Evolutionary conservation across 345 rosid species (phyloP), one percentile per base, ranked within the genome.

Genomic region (Gossypium ekmanianum): DNA sequence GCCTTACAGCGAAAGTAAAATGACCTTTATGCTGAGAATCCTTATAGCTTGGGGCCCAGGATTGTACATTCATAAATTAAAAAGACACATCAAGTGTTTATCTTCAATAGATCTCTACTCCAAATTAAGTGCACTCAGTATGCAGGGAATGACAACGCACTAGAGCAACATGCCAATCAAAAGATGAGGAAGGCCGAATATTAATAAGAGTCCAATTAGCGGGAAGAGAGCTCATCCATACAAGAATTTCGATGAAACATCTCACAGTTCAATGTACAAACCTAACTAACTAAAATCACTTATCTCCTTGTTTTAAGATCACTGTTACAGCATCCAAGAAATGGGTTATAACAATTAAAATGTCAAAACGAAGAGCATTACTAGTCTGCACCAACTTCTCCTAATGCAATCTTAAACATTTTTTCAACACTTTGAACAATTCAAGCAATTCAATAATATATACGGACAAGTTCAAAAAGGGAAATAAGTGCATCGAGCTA

Each of bases 341-440:
- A 43, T 2, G 52, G 17, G 5, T 18, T 64, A 41, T 9, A n/a
- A 64, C 26, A 41, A 43, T 51, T 67, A 22, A 34, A 66, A 68
- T 68, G 57, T 34, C 43, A 48, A 68, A 68, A 26, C 72, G 11
- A 14, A 68, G 72, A 68, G 39, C 26, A 24, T 47, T 45, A 39
- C 14, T 22, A 67, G 71, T 22, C 39, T 68, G 20, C 43, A 29
- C 41, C 29, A 27, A 29, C 24, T 51, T 52, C 48, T 69, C 26
- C 47, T 52, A 70, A 29, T 29, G 74, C 74, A 70, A 70, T 17
- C 10, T 51, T 69, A 59, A 27, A 51, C 22, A 68, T 27, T 50
- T 65, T 9, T 24, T 16, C 58, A 50, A 26, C 52, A 34, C 20
- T 14, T 68, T 51, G 73, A 70, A 70, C 73, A 70, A 52, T 70